Conservation (phyloP, 176 grass and related monocot species). For the Aegilops longissima region DNA sequence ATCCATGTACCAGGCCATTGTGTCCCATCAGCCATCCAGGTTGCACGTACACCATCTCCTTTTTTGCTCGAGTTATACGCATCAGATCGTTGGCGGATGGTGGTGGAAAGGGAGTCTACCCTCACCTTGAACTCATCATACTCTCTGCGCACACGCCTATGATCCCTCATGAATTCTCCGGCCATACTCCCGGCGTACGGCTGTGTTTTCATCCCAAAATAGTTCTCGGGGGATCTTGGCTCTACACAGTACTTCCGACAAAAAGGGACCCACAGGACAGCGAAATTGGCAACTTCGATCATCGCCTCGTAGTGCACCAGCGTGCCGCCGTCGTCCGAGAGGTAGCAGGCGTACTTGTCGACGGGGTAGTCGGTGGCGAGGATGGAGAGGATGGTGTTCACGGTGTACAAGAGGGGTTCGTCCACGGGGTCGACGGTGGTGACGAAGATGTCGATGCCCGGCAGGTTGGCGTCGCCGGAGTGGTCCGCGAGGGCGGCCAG, state of each 20-base stretch:
- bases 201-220: constrained; percentile 20
- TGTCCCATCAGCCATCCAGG: constrained; percentile 56
- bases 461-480: constrained; percentile 14
- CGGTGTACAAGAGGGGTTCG: constrained; percentile 43
- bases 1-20: constrained; percentile 51
- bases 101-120: constrained; percentile 29
- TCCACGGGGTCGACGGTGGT: constrained; percentile 50
- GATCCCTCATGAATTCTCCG: constrained; percentile 29
- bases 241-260: constrained; percentile 44
- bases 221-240: constrained; percentile 43
- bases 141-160: constrained; percentile 38
- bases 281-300: constrained; percentile 34
- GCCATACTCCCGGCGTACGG: not conserved
- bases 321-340: constrained; percentile 45
- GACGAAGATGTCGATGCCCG: constrained; percentile 44
- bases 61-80: constrained; percentile 18
- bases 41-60: constrained; percentile 6
- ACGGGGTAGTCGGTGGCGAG: constrained; percentile 52
- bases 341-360: constrained; percentile 44
- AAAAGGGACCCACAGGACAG: constrained; percentile 35
- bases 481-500: constrained; percentile 29
- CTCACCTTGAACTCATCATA: constrained; percentile 53
- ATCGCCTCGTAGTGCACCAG: constrained; percentile 43
- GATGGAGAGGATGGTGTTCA: constrained; percentile 53
- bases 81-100: constrained; percentile 38